Percentiles rank a stretch among this genome's conserved stretches.
These are phyloP conservation scores for Daldinia decipiens DNA, from an alignment of 495 filamentous ascomycete genomes.

Conservation along the genomic window DNA sequence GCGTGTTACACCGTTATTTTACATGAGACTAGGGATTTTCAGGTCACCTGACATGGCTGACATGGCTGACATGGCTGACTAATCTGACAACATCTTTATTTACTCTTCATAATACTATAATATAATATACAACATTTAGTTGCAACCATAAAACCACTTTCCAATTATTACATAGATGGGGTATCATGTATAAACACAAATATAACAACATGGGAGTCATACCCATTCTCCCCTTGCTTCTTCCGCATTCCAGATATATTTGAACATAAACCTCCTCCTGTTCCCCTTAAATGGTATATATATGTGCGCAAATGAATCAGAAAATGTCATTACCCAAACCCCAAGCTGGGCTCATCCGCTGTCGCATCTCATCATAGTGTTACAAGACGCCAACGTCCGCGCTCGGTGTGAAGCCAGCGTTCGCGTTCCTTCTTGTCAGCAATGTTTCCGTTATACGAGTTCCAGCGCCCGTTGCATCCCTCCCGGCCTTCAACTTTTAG, in stretches of 20 bases:
- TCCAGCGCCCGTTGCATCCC: slow-evolving; percentile 68
- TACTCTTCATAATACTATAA: no score
- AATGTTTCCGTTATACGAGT: slow-evolving; percentile 51
- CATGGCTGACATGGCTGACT: no score
- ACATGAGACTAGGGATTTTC: no score
- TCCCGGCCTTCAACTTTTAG: slow-evolving; percentile 50
- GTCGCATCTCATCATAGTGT: slow-evolving; percentile 42
- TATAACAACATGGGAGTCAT: background rate
- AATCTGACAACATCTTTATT: no score
- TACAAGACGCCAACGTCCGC: slow-evolving; percentile 57
- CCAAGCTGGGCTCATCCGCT: background rate
- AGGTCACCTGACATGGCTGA: no score
- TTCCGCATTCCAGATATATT: background rate
- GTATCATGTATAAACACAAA: slow-evolving; percentile 5
- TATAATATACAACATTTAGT: no score
- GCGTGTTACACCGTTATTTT: no score
- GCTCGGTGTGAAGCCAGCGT: slow-evolving; percentile 62
- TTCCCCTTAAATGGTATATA: slow-evolving; percentile 21
- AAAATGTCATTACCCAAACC: slow-evolving; percentile 10
- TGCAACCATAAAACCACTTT: background rate
- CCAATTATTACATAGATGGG: slow-evolving; percentile 6
- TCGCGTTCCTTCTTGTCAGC: slow-evolving; percentile 60
- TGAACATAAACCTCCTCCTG: background rate
- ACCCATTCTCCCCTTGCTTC: background rate
- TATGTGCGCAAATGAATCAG: slow-evolving; percentile 27